A percentile compares a stretch with the other conserved stretches of the same genome.
Conservation (phyloP, 306 rosid species). For the Hippophae rhamnoides region DNA sequence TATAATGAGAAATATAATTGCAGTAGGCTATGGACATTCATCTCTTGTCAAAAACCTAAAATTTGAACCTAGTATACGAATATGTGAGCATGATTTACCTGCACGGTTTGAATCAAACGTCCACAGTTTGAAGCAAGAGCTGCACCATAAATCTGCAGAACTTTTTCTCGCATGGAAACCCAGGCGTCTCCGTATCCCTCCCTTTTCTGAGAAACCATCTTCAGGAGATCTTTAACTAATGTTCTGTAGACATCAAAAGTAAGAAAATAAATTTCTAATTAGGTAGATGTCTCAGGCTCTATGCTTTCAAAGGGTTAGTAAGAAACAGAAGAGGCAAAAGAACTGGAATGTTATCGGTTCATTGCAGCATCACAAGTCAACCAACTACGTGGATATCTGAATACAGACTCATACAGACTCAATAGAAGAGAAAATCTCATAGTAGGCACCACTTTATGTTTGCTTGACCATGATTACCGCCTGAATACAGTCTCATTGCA, state of each 20-base stretch:
- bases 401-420: too few relatives aligned
- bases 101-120: conserved; percentile 59
- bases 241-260: conserved; percentile 43
- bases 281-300: conserved; percentile 8
- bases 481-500: too few relatives aligned
- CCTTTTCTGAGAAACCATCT: conserved; percentile 44
- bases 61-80: conserved; percentile 13
- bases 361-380: too few relatives aligned
- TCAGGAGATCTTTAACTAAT: conserved; percentile 81
- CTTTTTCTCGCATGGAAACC: conserved; percentile 45
- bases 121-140: conserved; percentile 72
- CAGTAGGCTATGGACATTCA: background rate
- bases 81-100: conserved; percentile 38
- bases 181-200: conserved; percentile 58
- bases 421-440: too few relatives aligned
- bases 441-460: too few relatives aligned
- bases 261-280: conserved; percentile 24
- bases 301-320: conserved; percentile 8
- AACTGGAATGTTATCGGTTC: too few relatives aligned
- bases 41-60: background rate
- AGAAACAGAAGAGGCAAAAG: background rate
- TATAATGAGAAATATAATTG: background rate
- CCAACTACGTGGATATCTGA: too few relatives aligned
- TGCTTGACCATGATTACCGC: too few relatives aligned
- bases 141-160: conserved; percentile 53